phyloP scores from a whole-genome alignment of 23 red algal species.

The Agarophyton chilense region DNA sequence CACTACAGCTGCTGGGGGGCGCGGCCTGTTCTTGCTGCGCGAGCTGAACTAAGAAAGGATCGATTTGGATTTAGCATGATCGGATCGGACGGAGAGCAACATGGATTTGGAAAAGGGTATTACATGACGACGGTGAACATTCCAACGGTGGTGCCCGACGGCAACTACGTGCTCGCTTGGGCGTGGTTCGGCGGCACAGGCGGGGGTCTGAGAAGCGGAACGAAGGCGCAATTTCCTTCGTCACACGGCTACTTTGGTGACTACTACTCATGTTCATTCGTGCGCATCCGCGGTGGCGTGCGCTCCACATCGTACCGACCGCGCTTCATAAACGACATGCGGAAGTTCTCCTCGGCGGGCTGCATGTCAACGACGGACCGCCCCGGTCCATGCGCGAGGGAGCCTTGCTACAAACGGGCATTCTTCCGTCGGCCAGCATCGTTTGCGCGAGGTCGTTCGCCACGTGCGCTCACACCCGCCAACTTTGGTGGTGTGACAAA shows the following conservation, averaged over 20 bases:
- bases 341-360: constrained; percentile 4
- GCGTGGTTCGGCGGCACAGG: constrained; percentile 58
- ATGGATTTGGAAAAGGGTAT: constrained; percentile 31
- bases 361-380: constrained; percentile 52
- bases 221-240: not conserved
- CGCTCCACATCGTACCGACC: not conserved
- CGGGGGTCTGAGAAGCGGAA: not conserved
- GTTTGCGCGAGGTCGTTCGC: constrained; percentile 1
- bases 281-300: constrained; percentile 32
- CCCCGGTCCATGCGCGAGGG: constrained; percentile 28
- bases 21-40: not conserved
- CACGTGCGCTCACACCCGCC: constrained; percentile 16
- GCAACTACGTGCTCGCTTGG: constrained; percentile 64
- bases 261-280: constrained; percentile 65
- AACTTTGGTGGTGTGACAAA: not conserved
- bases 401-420: constrained; percentile 28
- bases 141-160: constrained; percentile 63
- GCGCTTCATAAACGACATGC: constrained; percentile 57
- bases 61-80: constrained; percentile 40
- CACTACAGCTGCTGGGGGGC: constrained; percentile 84
- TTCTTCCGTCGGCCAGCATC: constrained; percentile 1
- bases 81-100: constrained; percentile 32
- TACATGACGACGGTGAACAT: constrained; percentile 35
- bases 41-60: not conserved
- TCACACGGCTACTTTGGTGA: constrained; percentile 35